A percentile compares a stretch with the other conserved stretches of the same genome.
Evolutionary conservation across 306 rosid genomes (phyloP).

Genomic region (Prunus fruticosa): DNA sequence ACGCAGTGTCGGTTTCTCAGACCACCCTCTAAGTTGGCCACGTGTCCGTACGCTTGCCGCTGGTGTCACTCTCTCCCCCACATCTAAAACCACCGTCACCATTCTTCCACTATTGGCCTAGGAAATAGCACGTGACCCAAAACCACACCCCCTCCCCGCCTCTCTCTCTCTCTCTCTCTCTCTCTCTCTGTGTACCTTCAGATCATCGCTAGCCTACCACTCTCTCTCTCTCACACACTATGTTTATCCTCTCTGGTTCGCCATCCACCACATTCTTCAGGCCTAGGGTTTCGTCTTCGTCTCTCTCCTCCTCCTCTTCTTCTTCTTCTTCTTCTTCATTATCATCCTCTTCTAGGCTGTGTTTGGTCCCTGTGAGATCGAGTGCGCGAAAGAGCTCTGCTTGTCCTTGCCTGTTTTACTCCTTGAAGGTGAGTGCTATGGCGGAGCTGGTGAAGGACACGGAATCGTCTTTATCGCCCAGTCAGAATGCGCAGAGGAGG

Average conservation of each 20-base stretch:
- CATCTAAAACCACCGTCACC: constrained; percentile 1
- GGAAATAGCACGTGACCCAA: constrained; percentile 11
- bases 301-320: constrained; percentile 12
- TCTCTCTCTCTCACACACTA: constrained; percentile 20
- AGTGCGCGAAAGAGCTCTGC: constrained; percentile 6
- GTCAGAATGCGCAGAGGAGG: constrained; percentile 14
- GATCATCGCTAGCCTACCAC: not conserved
- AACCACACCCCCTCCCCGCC: not conserved
- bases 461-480: constrained; percentile 19
- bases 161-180: constrained; percentile 7
- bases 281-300: constrained; percentile 30
- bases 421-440: constrained; percentile 32
- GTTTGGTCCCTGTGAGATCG: constrained; percentile 30
- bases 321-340: not conserved
- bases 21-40: not conserved
- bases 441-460: constrained; percentile 41
- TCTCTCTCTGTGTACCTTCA: too few species aligned
- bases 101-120: not conserved
- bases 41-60: constrained; percentile 14
- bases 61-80: not conserved
- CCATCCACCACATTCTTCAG: constrained; percentile 25
- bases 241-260: constrained; percentile 38
- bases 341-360: constrained; percentile 18
- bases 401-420: constrained; percentile 32
- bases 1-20: not conserved